Conservation (phyloP, 768 basidiomycete genomes). For the Russula ochroleuca region DNA sequence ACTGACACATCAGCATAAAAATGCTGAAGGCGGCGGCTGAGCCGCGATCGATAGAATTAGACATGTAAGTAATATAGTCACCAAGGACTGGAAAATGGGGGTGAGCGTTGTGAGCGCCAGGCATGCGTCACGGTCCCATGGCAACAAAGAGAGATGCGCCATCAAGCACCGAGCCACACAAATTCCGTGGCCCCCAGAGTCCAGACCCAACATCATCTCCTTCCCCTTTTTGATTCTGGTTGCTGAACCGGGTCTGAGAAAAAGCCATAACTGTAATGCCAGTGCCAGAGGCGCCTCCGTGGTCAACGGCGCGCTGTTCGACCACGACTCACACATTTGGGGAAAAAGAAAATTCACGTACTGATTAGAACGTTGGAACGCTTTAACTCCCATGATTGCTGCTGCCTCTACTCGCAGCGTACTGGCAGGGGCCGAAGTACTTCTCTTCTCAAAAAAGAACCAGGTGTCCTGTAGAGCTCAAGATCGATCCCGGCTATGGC, state of each 20-base stretch:
- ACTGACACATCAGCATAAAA: not conserved
- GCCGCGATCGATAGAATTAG: not conserved
- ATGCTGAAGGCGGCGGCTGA: not conserved
- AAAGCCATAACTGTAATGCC: not conserved
- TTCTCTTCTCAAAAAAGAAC: conserved; percentile 8
- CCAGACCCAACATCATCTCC: not conserved
- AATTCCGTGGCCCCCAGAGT: not conserved
- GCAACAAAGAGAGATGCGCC: not conserved
- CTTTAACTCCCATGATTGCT: not conserved
- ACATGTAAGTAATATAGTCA: not conserved
- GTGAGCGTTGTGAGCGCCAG: too few relatives aligned
- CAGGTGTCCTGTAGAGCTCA: not conserved
- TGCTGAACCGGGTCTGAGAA: not conserved
- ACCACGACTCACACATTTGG: not conserved
- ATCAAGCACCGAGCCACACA: not conserved
- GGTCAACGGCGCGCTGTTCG: not conserved
- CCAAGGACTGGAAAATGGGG: too few relatives aligned
- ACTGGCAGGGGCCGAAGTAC: not conserved
- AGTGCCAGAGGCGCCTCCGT: not conserved
- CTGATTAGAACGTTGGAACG: not conserved
- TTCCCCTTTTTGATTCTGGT: not conserved
- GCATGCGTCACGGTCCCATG: conserved; percentile 2
- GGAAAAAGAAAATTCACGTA: not conserved
- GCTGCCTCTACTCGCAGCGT: not conserved
- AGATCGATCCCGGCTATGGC: conserved; percentile 23